A percentile compares a stretch with the other conserved stretches of the same genome.
These are phyloP conservation scores for Phytopythium helicoides DNA, from an alignment of 352 stramenopile species.

Conservation along the genomic window DNA sequence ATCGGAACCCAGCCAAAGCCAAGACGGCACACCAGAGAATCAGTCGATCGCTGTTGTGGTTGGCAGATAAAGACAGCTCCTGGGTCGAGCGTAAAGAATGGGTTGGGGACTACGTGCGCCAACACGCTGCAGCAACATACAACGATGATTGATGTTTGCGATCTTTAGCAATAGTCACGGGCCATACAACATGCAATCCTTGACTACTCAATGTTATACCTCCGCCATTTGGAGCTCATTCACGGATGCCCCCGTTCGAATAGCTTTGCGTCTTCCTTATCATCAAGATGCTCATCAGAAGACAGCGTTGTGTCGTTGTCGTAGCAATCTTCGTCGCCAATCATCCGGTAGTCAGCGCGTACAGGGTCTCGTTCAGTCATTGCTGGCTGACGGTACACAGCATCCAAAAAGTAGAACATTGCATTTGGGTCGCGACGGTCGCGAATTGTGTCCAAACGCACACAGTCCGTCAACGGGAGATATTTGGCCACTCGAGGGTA, in stretches of 20 bases:
- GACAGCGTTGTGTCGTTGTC: conserved; percentile 26
- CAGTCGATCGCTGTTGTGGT: conserved; percentile 47
- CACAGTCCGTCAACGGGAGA: conserved; percentile 58
- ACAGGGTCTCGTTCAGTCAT: conserved; percentile 54
- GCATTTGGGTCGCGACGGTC: conserved; percentile 20
- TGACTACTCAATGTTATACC: not conserved
- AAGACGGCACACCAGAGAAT: conserved; percentile 47
- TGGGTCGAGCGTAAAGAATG: conserved; percentile 42
- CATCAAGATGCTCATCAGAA: conserved; percentile 29
- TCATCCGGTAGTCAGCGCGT: conserved; percentile 59
- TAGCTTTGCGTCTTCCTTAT: not conserved
- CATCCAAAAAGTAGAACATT: conserved; percentile 63
- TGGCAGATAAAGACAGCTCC: conserved; percentile 43
- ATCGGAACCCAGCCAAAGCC: conserved; percentile 18
- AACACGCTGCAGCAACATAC: not conserved
- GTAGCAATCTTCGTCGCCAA: conserved; percentile 30
- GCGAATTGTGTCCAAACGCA: conserved; percentile 46
- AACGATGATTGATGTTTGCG: conserved; percentile 6
- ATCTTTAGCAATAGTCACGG: no score
- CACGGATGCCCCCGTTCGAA: not conserved
- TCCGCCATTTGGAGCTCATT: no score
- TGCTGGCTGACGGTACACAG: conserved; percentile 67
- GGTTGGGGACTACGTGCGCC: conserved; percentile 26
- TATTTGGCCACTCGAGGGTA: conserved; percentile 61
- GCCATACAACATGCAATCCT: not conserved